Percentiles rank a stretch among this genome's conserved stretches.
phyloP scores from a whole-genome alignment of 1,284 basidiomycete genomes.

The Leucoagaricus sp. region DNA sequence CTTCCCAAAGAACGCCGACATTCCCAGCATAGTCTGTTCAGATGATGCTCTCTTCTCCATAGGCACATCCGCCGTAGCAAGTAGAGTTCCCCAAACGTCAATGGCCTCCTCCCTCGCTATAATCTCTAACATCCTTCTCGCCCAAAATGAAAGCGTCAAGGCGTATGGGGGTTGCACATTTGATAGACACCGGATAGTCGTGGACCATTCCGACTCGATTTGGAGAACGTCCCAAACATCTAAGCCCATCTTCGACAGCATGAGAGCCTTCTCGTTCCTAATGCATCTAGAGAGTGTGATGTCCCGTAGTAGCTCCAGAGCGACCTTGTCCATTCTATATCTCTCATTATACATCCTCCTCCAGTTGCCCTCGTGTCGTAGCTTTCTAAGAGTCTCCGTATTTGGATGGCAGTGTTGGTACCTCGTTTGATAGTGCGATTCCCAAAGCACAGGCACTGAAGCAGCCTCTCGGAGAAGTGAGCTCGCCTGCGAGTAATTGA shows the following conservation, averaged over 20 bases:
- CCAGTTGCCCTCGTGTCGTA: constrained; percentile 40
- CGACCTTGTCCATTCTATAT: constrained; percentile 42
- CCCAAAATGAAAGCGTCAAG: constrained; percentile 57
- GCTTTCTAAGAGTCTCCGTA: constrained; percentile 37
- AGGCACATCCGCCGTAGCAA: constrained; percentile 2
- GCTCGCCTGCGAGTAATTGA: constrained; percentile 16
- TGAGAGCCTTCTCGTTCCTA: constrained; percentile 38
- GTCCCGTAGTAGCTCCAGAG: constrained; percentile 40
- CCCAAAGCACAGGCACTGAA: constrained; percentile 41
- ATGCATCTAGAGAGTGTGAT: constrained; percentile 36
- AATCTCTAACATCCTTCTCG: constrained; percentile 41
- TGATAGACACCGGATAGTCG: constrained; percentile 29
- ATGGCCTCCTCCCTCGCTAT: constrained; percentile 48
- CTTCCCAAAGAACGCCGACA: constrained; percentile 59
- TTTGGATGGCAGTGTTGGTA: constrained; percentile 43
- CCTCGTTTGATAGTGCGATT: constrained; percentile 47
- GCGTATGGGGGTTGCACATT: constrained; percentile 32
- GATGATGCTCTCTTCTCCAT: constrained; percentile 33
- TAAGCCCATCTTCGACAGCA: constrained; percentile 40
- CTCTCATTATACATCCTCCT: constrained; percentile 46
- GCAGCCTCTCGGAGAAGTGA: constrained; percentile 22
- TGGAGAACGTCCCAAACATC: constrained; percentile 58
- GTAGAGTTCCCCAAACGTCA: constrained; percentile 39
- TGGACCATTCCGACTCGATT: constrained; percentile 38
- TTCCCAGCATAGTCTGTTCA: constrained; percentile 47